phyloP scores from a whole-genome alignment of 441 rosid species.

The Brassica hybrid region DNA sequence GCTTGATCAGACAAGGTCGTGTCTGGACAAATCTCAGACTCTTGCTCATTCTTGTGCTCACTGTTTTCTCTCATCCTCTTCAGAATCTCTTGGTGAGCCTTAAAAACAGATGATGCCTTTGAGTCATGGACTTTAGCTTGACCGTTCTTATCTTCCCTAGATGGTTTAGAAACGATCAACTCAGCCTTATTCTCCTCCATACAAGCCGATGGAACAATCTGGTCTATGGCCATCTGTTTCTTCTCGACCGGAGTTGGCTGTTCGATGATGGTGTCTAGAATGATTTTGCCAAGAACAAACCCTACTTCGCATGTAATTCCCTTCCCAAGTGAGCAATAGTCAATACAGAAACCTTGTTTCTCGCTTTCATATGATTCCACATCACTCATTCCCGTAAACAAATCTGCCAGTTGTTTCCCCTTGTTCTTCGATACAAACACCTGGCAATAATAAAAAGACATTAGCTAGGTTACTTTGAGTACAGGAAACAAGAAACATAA shows the following conservation, averaged over 20 bases:
- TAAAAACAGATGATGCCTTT: conserved; percentile 24
- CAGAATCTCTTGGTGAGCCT: conserved; percentile 13
- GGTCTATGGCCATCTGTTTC: conserved; percentile 7
- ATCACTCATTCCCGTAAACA: conserved; percentile 54
- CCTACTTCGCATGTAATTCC: conserved; percentile 68
- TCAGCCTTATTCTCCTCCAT: conserved; percentile 12
- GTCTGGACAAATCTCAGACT: conserved; percentile 20
- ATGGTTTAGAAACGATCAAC: background rate
- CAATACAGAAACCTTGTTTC: conserved; percentile 47
- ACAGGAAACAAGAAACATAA: background rate
- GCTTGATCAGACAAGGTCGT: conserved; percentile 18
- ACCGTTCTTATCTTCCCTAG: conserved; percentile 12
- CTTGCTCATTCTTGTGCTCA: conserved; percentile 25
- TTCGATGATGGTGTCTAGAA: conserved; percentile 58
- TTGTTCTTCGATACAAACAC: conserved; percentile 63
- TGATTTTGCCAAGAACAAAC: conserved; percentile 78
- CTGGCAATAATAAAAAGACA: conserved; percentile 43
- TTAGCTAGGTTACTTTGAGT: background rate
- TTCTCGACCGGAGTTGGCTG: conserved; percentile 35
- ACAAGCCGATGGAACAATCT: conserved; percentile 21
- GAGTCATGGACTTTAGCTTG: conserved; percentile 22
- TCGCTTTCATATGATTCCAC: conserved; percentile 45
- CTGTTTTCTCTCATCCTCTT: conserved; percentile 30
- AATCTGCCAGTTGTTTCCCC: conserved; percentile 43
- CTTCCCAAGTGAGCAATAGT: conserved; percentile 56